Evolutionary conservation across 441 rosid species (phyloP).

Genomic region (Kokia cookei): DNA sequence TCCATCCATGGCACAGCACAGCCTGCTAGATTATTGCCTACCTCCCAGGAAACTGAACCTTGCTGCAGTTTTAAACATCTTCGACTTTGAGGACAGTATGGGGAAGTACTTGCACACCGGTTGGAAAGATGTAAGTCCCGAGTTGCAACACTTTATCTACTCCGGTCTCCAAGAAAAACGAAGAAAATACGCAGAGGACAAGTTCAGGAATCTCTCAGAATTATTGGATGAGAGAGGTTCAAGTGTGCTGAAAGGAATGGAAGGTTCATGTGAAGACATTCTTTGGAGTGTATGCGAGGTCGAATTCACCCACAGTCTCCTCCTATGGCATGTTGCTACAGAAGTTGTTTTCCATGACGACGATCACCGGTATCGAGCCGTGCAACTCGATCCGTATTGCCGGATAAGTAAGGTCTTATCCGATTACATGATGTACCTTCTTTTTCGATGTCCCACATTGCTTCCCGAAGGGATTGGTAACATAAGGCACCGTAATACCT

Average conservation of each 20-base stretch:
- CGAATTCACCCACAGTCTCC: background rate
- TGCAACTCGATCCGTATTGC: background rate
- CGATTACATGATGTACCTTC: background rate
- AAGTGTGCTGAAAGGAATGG: background rate
- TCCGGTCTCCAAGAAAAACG: background rate
- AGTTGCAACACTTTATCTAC: background rate
- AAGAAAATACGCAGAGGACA: too few relatives aligned
- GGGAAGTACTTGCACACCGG: background rate
- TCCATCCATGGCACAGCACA: slow-evolving; percentile 3
- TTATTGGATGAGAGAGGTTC: background rate
- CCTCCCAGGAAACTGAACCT: background rate
- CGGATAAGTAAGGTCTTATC: background rate
- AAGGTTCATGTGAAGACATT: background rate
- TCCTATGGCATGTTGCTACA: background rate
- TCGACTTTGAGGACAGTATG: background rate
- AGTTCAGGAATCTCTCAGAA: background rate
- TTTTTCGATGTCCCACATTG: background rate
- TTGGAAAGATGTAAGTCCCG: background rate
- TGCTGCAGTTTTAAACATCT: too few relatives aligned
- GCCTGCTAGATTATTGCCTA: background rate
- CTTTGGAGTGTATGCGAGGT: background rate
- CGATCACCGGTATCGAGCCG: background rate
- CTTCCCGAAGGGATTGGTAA: background rate
- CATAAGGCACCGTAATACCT: background rate
- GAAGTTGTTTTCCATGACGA: background rate